Conservation (phyloP, 352 stramenopile species). For the Phytophthora aleatoria region DNA sequence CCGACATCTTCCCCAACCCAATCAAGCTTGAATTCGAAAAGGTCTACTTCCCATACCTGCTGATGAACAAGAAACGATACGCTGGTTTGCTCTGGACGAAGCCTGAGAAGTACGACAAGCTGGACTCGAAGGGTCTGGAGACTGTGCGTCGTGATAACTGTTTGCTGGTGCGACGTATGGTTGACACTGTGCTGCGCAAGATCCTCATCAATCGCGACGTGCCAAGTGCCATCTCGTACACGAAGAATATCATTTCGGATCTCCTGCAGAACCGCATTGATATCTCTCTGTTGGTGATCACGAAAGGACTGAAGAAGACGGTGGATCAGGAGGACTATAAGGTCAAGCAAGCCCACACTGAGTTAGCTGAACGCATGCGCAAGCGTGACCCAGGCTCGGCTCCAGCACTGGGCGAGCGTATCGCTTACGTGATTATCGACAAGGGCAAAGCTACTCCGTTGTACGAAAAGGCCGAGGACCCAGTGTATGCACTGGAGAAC, state of each 20-base stretch:
- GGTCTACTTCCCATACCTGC: constrained; percentile 99
- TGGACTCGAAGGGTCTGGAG: constrained; percentile 98
- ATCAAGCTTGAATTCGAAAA: constrained; percentile 99
- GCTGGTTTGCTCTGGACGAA: constrained; percentile 81
- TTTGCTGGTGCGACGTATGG: constrained; percentile 96
- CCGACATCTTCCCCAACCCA: constrained; percentile 96
- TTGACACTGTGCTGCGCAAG: constrained; percentile 97
- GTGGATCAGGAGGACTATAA: constrained; percentile 98
- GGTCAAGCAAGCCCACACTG: constrained; percentile 98
- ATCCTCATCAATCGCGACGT: constrained; percentile 98
- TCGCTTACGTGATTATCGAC: constrained; percentile 99
- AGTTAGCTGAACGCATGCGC: constrained; percentile 98
- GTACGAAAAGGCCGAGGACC: constrained; percentile 99
- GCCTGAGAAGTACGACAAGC: constrained; percentile 98
- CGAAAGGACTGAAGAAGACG: constrained; percentile 98
- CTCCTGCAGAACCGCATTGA: constrained; percentile 99
- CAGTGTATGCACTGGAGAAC: constrained; percentile 99
- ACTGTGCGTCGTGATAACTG: constrained; percentile 99
- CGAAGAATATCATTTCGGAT: constrained; percentile 97
- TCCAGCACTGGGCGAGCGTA: constrained; percentile 97
- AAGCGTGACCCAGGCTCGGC: constrained; percentile 97
- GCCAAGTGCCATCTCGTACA: constrained; percentile 95
- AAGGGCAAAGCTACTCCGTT: constrained; percentile 95
- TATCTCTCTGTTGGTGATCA: constrained; percentile 99
- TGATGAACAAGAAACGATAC: constrained; percentile 99